A percentile compares a stretch with the other conserved stretches of the same genome.
phyloP scores from a whole-genome alignment of 2,329 filamentous ascomycete genomes.

The Ophiostoma quercus region DNA sequence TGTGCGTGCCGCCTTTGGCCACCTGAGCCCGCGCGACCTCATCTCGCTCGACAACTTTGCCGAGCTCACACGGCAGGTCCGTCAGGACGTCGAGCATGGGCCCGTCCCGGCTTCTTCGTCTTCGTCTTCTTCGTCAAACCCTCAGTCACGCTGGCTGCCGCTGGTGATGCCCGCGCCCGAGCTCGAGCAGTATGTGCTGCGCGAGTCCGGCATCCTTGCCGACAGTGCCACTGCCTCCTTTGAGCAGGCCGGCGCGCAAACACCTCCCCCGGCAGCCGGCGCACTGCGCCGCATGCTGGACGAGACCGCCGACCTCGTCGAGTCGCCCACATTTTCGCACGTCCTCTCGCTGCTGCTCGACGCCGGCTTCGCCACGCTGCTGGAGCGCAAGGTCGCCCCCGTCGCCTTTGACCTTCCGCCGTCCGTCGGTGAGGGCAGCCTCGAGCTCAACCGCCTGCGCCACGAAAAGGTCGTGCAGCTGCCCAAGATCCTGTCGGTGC shows the following conservation, averaged over 20 bases:
- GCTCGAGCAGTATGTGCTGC: constrained; percentile 77
- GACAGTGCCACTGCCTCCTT: constrained; percentile 42
- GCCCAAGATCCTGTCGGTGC: constrained; percentile 81
- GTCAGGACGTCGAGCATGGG: constrained; percentile 68
- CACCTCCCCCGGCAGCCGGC: constrained; percentile 38
- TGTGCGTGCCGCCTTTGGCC: constrained; percentile 84
- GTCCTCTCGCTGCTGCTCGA: constrained; percentile 84
- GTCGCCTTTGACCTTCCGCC: constrained; percentile 66
- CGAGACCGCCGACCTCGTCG: constrained; percentile 91
- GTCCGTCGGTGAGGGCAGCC: constrained; percentile 29
- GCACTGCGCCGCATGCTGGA: constrained; percentile 80
- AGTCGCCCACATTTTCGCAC: constrained; percentile 84
- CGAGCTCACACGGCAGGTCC: constrained; percentile 74
- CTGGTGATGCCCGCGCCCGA: constrained; percentile 75
- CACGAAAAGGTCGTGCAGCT: constrained; percentile 62
- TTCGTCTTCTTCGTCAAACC: neutral
- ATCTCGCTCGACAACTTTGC: constrained; percentile 75
- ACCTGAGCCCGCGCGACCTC: constrained; percentile 81
- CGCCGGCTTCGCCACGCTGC: constrained; percentile 74
- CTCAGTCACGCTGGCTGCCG: constrained; percentile 60
- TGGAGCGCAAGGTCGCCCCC: constrained; percentile 73
- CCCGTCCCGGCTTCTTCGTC: constrained; percentile 24
- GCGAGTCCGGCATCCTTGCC: constrained; percentile 72
- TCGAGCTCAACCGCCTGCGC: constrained; percentile 49
- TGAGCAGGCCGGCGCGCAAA: constrained; percentile 26